Percentiles rank a stretch among this genome's conserved stretches.
Evolutionary conservation across 495 filamentous ascomycete genomes (phyloP).

Genomic region (Penicillium macrosclerotiorum): DNA sequence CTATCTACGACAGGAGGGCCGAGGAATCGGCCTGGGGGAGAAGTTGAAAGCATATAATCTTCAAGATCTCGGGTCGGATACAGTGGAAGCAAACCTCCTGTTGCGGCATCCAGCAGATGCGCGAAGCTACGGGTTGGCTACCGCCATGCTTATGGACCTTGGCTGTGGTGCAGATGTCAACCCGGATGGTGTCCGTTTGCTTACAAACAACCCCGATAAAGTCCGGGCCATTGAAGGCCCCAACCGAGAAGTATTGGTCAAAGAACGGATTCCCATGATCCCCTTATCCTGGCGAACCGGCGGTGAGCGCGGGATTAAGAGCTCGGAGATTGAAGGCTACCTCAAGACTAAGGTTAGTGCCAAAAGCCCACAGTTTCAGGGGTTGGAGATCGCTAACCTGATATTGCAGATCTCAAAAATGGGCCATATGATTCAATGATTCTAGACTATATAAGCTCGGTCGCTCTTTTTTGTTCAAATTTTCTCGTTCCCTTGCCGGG

Average conservation of each 20-base stretch:
- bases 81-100: conserved; percentile 91
- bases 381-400: not conserved
- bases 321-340: conserved; percentile 89
- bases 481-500: conserved; percentile 3
- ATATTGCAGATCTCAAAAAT: conserved; percentile 61
- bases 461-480: conserved; percentile 4
- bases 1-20: conserved; percentile 92
- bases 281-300: conserved; percentile 89
- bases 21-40: conserved; percentile 89
- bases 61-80: conserved; percentile 92
- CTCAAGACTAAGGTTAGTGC: conserved; percentile 79
- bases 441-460: no score
- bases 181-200: conserved; percentile 68
- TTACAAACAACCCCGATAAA: conserved; percentile 99
- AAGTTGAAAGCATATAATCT: conserved; percentile 98
- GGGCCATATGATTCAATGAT: conserved; percentile 63
- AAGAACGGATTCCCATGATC: conserved; percentile 90
- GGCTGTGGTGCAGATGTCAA: conserved; percentile 58
- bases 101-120: conserved; percentile 93
- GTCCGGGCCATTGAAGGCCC: conserved; percentile 91
- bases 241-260: conserved; percentile 80
- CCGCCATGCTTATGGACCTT: conserved; percentile 87
- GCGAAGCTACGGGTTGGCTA: conserved; percentile 89
- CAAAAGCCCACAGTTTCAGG: conserved; percentile 1
- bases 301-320: conserved; percentile 75